These are phyloP conservation scores for Astragalus glycyphyllos DNA, from an alignment of 306 rosid genomes.

Conservation along the genomic window DNA sequence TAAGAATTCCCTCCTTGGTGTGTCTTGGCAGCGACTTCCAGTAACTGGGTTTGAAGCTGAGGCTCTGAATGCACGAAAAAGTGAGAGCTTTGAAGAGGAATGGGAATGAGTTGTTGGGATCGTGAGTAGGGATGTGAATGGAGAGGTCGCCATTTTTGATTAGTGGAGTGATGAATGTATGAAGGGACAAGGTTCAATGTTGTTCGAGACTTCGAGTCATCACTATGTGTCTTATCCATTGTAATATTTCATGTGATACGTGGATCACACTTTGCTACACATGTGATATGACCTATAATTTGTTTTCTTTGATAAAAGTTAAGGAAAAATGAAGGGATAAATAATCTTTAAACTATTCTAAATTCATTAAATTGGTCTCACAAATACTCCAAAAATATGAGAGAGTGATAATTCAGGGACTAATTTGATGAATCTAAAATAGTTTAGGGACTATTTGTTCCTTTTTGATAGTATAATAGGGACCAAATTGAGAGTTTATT, in stretches of 20 bases:
- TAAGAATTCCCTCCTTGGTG: conserved; percentile 70
- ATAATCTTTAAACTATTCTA: too few relatives aligned
- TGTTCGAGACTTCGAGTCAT: neutral
- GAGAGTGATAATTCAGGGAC: too few relatives aligned
- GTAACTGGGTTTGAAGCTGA: conserved; percentile 36
- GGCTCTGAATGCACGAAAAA: conserved; percentile 44
- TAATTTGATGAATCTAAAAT: too few relatives aligned
- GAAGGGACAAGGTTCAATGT: conserved; percentile 41
- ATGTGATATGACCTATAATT: neutral
- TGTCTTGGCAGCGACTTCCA: conserved; percentile 18
- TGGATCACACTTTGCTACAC: conserved; percentile 33
- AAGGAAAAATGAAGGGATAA: too few relatives aligned
- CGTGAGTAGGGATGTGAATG: conserved; percentile 41
- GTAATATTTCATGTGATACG: conserved; percentile 1
- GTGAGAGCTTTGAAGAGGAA: conserved; percentile 19
- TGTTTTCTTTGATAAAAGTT: too few relatives aligned
- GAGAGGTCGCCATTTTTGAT: conserved; percentile 54
- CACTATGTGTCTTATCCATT: conserved; percentile 39
- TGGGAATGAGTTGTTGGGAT: conserved; percentile 25
- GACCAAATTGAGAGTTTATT: too few relatives aligned
- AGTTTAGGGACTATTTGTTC: too few relatives aligned
- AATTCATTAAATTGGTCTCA: too few relatives aligned
- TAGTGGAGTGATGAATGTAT: neutral
- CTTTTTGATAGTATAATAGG: too few relatives aligned
- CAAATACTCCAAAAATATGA: too few relatives aligned